Evolutionary conservation across 805 yeast genomes (phyloP).

Genomic region (Candida ovalis): DNA sequence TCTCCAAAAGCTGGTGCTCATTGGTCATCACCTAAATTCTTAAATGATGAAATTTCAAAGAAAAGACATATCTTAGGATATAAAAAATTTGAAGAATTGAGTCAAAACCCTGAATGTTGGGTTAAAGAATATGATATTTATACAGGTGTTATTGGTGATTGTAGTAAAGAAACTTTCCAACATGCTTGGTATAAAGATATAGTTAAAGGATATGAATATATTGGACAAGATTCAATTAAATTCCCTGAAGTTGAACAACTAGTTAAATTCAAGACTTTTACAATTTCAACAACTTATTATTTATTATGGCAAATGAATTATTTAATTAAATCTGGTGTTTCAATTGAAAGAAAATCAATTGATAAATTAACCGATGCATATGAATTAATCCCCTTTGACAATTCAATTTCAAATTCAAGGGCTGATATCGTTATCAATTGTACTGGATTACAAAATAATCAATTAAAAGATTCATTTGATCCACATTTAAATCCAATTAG

Average conservation of each 20-base stretch:
- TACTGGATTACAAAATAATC: slow-evolving; percentile 48
- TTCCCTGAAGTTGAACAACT: slow-evolving; percentile 36
- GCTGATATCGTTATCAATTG: slow-evolving; percentile 51
- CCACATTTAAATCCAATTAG: slow-evolving; percentile 43
- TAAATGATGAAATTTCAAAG: slow-evolving; percentile 6
- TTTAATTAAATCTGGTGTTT: slow-evolving; percentile 43
- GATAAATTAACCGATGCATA: slow-evolving; percentile 42
- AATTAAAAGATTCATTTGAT: slow-evolving; percentile 50
- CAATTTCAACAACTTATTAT: slow-evolving; percentile 57
- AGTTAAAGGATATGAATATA: slow-evolving; percentile 37
- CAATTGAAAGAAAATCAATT: slow-evolving; percentile 38
- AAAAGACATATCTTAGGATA: slow-evolving; percentile 37
- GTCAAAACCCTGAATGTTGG: slow-evolving; percentile 37
- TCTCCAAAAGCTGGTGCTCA: slow-evolving; percentile 73
- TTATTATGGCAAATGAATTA: slow-evolving; percentile 46
- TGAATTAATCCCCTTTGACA: slow-evolving; percentile 24
- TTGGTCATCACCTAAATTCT: slow-evolving; percentile 46
- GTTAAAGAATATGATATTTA: slow-evolving; percentile 21
- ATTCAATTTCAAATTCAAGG: slow-evolving; percentile 7
- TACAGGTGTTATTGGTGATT: slow-evolving; percentile 11
- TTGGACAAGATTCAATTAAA: slow-evolving; percentile 27
- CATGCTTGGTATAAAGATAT: slow-evolving; percentile 49
- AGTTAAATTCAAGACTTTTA: slow-evolving; percentile 45
- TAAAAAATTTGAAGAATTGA: slow-evolving; percentile 31
- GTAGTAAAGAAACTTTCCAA: slow-evolving; percentile 5